Percentiles rank a stretch among this genome's conserved stretches.
These are phyloP conservation scores for Eimeria zaria DNA, from an alignment of 169 alveolate genomes.

Conservation along the genomic window DNA sequence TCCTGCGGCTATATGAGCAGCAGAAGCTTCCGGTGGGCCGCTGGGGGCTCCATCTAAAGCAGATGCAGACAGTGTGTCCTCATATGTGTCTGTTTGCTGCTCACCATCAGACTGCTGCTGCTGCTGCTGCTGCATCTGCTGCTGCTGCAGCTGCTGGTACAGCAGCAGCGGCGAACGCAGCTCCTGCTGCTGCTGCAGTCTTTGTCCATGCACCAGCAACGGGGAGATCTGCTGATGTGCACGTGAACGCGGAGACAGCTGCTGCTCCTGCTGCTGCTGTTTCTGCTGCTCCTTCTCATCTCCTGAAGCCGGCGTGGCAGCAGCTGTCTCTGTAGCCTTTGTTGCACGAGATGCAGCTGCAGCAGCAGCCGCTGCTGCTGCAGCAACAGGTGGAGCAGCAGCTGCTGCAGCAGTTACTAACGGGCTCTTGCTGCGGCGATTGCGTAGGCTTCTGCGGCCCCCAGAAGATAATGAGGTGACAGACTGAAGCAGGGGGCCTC, in stretches of 20 bases:
- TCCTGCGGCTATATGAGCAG: neutral
- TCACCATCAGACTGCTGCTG: neutral
- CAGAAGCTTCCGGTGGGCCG: neutral
- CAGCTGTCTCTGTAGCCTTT: constrained; percentile 3
- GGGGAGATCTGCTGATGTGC: constrained; percentile 63
- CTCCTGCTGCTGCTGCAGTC: constrained; percentile 65
- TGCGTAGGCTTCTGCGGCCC: neutral
- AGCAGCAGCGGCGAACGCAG: constrained; percentile 59
- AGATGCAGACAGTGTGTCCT: neutral
- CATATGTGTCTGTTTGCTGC: neutral
- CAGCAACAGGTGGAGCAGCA: constrained; percentile 26
- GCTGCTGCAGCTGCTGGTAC: constrained; percentile 41
- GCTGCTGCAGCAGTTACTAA: neutral
- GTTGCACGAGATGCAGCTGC: constrained; percentile 48
- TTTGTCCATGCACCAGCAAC: constrained; percentile 49
- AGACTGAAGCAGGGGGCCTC: constrained; percentile 53
- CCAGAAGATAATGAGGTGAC: constrained; percentile 21
- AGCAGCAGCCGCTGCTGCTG: constrained; percentile 26
- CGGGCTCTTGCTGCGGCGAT: constrained; percentile 65
- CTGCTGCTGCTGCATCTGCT: constrained; percentile 48
- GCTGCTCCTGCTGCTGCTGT: constrained; percentile 37
- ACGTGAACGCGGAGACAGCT: constrained; percentile 46
- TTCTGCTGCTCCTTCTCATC: constrained; percentile 22
- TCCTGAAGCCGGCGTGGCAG: constrained; percentile 46
- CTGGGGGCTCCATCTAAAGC: constrained; percentile 12